Base-by-base conservation (phyloP, 192 early-diverging fungal genomes). In the Linnemannia schmuckeri region DNA sequence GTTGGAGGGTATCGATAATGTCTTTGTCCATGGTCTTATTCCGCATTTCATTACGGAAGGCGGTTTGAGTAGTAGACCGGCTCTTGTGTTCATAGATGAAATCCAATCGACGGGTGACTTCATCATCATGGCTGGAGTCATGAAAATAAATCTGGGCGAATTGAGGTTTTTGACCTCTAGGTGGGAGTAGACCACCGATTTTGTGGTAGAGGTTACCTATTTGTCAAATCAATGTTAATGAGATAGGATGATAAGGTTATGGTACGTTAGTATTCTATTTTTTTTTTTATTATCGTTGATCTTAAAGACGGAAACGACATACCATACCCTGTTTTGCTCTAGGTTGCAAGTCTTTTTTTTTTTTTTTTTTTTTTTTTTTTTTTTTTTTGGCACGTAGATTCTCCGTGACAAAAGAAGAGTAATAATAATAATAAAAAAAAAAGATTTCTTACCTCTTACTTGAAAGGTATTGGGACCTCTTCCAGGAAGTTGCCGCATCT, bases 121-220 rank as follows among this genome's bases (percentile, higher is more conserved):
- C 38, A 40, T 18, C 35, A 71, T 33, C 37, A 33, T 71, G 70
- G 38, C 38, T 40, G 27, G 70, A 40, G 15, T 71, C 70, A 71
- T 71, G 70, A 40, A 71, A 40, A 22, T 71, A 71, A 22, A 71
- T 9, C 22, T 71, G 70, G 70, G 70, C 30, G 38, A 40, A 71
- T 20, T 40, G 70, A 40, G 70, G 70, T 33, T 40, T 20, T 38
- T 40, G 8, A 22, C 70, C 70, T 7, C 12, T 38, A 33, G 70
- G 70, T 22, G 70, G 70, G 1, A 40, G 70, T 33, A 73, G 37
- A 20, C 8, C 33, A 9, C 72, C 72, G 8, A 44, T 22, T 44
- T 27, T 40, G 42, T 73, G 72, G 41, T 73, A 73, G 8, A 73
- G 17, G 10, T 22, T 1, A 41, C 72, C 72, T 41, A 73, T n/a